phyloP scores from a whole-genome alignment of 1,139 yeast genomes.

The Suhomyces choctaworum region DNA sequence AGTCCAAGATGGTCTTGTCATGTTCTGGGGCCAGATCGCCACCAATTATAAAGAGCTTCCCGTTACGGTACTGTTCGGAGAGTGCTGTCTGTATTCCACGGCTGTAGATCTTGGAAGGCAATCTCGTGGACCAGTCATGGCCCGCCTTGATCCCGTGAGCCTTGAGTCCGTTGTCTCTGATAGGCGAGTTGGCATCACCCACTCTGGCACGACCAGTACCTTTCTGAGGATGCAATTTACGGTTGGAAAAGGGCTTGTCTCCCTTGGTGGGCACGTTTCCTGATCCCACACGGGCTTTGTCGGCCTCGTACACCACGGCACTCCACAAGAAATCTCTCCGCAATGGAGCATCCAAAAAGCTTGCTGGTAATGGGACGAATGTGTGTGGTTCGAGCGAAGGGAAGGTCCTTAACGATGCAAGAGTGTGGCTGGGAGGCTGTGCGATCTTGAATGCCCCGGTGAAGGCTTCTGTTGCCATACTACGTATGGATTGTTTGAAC shows the following conservation, averaged over 20 bases:
- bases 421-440: constrained; percentile 69
- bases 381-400: constrained; percentile 87
- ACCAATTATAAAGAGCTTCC: constrained; percentile 71
- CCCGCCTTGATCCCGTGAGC: constrained; percentile 92
- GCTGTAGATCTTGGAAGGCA: constrained; percentile 73
- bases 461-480: constrained; percentile 33
- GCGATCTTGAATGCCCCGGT: constrained; percentile 26
- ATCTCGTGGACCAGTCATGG: constrained; percentile 82
- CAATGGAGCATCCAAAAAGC: constrained; percentile 67
- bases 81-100: constrained; percentile 80
- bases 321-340: constrained; percentile 93
- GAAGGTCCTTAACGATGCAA: constrained; percentile 79
- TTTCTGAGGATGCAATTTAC: constrained; percentile 84
- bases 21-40: constrained; percentile 28
- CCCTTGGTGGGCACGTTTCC: constrained; percentile 83
- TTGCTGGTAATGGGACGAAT: constrained; percentile 72
- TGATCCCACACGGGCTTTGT: constrained; percentile 85
- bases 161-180: constrained; percentile 83
- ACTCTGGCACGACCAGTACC: constrained; percentile 95
- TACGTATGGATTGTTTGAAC: constrained; percentile 32
- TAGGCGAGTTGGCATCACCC: constrained; percentile 95
- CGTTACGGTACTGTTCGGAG: constrained; percentile 74
- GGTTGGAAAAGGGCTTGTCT: constrained; percentile 82
- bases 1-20: constrained; percentile 41
- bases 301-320: constrained; percentile 92